Evolutionary conservation across 2,329 filamentous ascomycete genomes (phyloP).

Genomic region (Tolypocladium endophyticum): DNA sequence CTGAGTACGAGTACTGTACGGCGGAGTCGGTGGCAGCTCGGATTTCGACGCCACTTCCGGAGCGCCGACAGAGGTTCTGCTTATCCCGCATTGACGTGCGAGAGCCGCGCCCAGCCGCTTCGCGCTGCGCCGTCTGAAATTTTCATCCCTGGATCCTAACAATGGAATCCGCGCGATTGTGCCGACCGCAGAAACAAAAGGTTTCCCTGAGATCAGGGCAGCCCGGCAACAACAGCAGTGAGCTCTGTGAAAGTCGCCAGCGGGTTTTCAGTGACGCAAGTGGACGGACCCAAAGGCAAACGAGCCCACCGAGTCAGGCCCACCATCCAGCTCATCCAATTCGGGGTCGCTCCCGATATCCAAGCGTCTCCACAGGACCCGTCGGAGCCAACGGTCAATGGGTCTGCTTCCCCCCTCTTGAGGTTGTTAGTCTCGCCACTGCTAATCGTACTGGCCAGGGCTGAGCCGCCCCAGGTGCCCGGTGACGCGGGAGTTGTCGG

Average conservation of each 20-base stretch:
- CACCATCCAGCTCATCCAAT: neutral
- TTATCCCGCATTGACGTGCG: neutral
- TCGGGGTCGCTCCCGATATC: neutral
- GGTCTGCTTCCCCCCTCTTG: neutral
- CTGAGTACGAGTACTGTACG: neutral
- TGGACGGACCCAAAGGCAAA: neutral
- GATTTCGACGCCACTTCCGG: neutral
- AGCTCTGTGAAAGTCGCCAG: neutral
- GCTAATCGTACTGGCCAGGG: neutral
- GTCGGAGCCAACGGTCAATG: neutral
- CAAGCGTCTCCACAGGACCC: neutral
- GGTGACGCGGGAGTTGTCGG: neutral
- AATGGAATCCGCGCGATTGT: neutral
- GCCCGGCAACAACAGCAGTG: neutral
- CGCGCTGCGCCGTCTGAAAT: neutral
- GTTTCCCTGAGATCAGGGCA: neutral
- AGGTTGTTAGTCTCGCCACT: neutral
- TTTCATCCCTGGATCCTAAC: neutral
- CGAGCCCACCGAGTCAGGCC: conserved; percentile 1
- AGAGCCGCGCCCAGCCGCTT: neutral
- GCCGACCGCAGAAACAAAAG: neutral
- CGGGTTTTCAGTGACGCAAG: neutral
- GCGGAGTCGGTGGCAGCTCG: neutral
- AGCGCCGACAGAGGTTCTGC: neutral
- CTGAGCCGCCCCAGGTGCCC: neutral